Conservation (phyloP, 2,329 filamentous ascomycete species). For the Elsinoe fawcettii region DNA sequence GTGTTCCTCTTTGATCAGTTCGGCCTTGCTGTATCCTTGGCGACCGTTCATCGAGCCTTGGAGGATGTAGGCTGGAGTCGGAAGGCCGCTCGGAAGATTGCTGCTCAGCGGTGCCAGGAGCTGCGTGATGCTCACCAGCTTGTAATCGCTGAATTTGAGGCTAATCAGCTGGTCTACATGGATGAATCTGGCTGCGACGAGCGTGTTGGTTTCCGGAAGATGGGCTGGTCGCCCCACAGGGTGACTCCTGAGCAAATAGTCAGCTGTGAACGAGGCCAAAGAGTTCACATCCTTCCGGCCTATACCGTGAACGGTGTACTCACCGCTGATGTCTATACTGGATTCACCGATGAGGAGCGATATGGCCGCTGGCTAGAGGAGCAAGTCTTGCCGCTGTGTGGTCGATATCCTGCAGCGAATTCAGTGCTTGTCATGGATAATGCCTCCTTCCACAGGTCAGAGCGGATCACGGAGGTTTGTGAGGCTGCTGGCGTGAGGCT, state of each 20-base stretch:
- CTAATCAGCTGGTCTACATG: neutral
- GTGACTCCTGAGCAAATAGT: neutral
- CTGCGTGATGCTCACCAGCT: neutral
- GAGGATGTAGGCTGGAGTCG: neutral
- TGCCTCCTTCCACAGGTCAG: slow-evolving; percentile 14
- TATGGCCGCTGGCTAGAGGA: neutral
- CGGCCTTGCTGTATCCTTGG: neutral
- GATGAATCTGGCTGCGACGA: too few species aligned
- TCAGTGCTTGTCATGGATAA: too few species aligned
- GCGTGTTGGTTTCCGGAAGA: neutral
- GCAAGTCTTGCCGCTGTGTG: neutral
- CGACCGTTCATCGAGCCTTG: neutral
- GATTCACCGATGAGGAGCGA: neutral
- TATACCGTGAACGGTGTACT: neutral
- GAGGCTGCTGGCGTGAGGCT: slow-evolving; percentile 15
- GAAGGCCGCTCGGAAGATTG: neutral
- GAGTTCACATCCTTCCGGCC: neutral
- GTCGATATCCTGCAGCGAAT: neutral
- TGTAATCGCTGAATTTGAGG: neutral
- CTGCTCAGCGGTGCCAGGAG: neutral
- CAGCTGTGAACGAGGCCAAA: neutral
- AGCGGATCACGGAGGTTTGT: slow-evolving; percentile 15
- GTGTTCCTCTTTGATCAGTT: neutral
- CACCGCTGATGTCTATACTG: neutral
- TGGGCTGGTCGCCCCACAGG: neutral